phyloP scores from a whole-genome alignment of 1,139 yeast genomes.

The Saccharomyces uvarum region DNA sequence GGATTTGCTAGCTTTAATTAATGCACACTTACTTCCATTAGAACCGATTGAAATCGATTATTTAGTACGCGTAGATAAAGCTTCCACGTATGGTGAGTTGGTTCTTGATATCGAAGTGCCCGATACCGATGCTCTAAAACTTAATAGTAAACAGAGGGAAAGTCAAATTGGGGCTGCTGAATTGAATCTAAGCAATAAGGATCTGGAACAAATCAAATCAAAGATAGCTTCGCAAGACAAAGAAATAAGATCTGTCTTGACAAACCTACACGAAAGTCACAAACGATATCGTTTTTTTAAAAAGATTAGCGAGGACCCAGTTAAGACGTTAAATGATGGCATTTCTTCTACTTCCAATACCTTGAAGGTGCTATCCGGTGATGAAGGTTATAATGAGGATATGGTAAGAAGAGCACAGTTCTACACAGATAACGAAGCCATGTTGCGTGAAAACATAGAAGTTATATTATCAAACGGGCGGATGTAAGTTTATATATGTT shows the following conservation, averaged over 20 bases:
- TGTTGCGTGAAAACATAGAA: slow-evolving; percentile 63
- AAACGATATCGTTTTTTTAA: slow-evolving; percentile 58
- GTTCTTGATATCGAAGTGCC: slow-evolving; percentile 60
- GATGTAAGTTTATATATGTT: slow-evolving; percentile 15
- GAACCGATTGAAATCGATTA: slow-evolving; percentile 68
- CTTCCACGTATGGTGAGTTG: slow-evolving; percentile 67
- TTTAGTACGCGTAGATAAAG: slow-evolving; percentile 58
- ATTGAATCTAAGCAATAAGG: background rate
- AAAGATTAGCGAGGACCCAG: slow-evolving; percentile 64
- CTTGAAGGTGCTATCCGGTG: slow-evolving; percentile 61
- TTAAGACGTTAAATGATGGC: slow-evolving; percentile 60
- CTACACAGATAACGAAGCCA: slow-evolving; percentile 52
- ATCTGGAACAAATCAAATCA: slow-evolving; percentile 1
- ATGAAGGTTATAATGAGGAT: slow-evolving; percentile 79
- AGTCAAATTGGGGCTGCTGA: background rate
- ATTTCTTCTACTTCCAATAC: slow-evolving; percentile 62
- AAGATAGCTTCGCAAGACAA: background rate
- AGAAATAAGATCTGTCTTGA: background rate
- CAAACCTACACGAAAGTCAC: slow-evolving; percentile 45
- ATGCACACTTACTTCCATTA: slow-evolving; percentile 52
- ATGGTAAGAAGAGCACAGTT: slow-evolving; percentile 67
- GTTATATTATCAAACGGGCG: slow-evolving; percentile 41
- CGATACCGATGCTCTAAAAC: background rate
- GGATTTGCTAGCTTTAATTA: slow-evolving; percentile 16
- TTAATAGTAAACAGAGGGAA: background rate